Evolutionary conservation across 2,329 filamentous ascomycete species (phyloP), one percentile per base, ranked within the genome.

Genomic region (Ophiostoma angusticollis): DNA sequence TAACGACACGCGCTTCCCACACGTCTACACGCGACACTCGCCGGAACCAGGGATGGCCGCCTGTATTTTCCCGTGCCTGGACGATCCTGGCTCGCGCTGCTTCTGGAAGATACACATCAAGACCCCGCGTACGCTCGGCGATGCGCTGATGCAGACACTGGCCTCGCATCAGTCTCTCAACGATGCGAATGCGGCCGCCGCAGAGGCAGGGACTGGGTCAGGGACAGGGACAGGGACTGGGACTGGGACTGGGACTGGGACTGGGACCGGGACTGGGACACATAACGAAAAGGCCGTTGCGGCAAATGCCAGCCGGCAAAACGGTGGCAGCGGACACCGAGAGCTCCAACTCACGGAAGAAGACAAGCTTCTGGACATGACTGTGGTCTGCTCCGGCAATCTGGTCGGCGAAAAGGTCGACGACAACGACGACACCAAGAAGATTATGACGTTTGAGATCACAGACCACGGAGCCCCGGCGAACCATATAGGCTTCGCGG

Each of bases 41-140:
- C 65, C 80, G 30, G 79, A 83, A 45, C 76, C 85, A 0, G 86
- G 87, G 22, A 79, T 77, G 14, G 79, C 85, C 1, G 89, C 79
- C 33, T 87, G 80, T 49, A 75, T 96, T 19, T 98, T 98, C 52
- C 91, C 91, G 1, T 96, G 91, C 56, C 70, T 96, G 37, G 91
- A 98, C 55, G 83, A 93, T 54, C 74, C 81, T 18, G 77, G 78
- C 24, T 79, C 83, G 41, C 89, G 47, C 9, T 49, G 80, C 52
- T 78, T 79, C 9, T 98, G 91, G 84, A 84, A 86, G 41, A 70
- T 98, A 35, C 84, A 83, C 2, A 79, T 98, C 53, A 85, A 80
- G 42, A 89, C 80, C 49, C 84, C 89, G 9, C 75, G 81, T 36
- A 94, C 87, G 0, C 65, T 98, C 1, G 87, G 87, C 5, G 86